Conservation (phyloP, 2,329 filamentous ascomycete genomes). For the Aspergillus cejpii region DNA sequence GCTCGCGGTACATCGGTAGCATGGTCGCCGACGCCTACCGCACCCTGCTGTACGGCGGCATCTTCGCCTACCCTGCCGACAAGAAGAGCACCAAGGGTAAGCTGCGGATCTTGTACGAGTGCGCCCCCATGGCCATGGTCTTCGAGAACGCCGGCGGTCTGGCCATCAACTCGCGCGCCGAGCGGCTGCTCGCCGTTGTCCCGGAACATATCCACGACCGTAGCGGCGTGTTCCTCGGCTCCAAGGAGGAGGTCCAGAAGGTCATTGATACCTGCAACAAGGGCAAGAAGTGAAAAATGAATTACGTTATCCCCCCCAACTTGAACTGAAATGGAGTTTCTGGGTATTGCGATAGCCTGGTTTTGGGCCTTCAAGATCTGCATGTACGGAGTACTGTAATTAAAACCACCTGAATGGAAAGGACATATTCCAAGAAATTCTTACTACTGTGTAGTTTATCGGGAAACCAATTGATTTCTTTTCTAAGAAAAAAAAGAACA, state of each 20-base stretch:
- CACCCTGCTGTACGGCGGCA: conserved; percentile 87
- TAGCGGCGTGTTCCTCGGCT: conserved; percentile 93
- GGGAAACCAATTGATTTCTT: conserved; percentile 3
- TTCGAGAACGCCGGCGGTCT: conserved; percentile 97
- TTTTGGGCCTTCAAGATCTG: not conserved
- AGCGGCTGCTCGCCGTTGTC: conserved; percentile 78
- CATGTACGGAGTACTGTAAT: conserved; percentile 2
- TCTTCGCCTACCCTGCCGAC: conserved; percentile 96
- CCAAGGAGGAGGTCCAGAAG: conserved; percentile 91
- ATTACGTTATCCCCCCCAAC: not conserved
- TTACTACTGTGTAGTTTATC: too few relatives aligned
- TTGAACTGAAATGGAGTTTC: conserved; percentile 4
- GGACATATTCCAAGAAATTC: not conserved
- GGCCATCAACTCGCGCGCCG: conserved; percentile 85
- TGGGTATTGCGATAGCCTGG: conserved; percentile 1
- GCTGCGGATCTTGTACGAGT: conserved; percentile 94
- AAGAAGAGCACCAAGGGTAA: conserved; percentile 99
- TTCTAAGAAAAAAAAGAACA: conserved; percentile 9
- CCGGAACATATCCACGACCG: conserved; percentile 92
- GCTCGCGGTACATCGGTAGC: conserved; percentile 86
- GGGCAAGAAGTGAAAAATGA: conserved; percentile 27
- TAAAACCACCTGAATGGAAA: not conserved
- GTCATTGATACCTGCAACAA: conserved; percentile 74
- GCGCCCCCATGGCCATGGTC: conserved; percentile 96
- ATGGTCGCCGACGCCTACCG: conserved; percentile 99